Conservation (phyloP, 2,329 filamentous ascomycete species). For the Aciculosporium take region DNA sequence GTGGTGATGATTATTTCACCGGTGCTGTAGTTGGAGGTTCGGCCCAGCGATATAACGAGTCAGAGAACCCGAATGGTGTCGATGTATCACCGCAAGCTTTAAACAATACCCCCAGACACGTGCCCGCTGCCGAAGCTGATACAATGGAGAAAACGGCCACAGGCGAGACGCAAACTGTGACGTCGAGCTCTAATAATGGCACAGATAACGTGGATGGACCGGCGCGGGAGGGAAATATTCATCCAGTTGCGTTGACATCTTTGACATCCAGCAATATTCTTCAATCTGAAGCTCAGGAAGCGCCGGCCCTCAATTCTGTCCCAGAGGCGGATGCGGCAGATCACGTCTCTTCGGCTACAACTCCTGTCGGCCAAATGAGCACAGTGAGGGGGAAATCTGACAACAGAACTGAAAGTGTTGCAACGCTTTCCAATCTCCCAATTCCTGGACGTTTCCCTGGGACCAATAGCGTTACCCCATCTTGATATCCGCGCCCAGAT, state of each 20-base stretch:
- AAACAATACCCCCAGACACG: neutral
- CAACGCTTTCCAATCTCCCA: conserved; percentile 50
- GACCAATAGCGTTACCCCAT: conserved; percentile 24
- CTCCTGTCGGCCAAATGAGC: conserved; percentile 2
- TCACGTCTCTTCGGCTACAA: conserved; percentile 4
- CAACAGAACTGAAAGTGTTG: conserved; percentile 28
- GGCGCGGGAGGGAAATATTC: conserved; percentile 4
- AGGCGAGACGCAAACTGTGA: neutral
- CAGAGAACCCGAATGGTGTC: neutral
- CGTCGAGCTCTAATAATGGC: neutral
- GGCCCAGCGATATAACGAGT: conserved; percentile 8
- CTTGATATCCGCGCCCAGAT: conserved; percentile 5
- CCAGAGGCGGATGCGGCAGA: conserved; percentile 9
- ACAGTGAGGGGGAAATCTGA: conserved; percentile 13
- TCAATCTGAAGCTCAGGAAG: conserved; percentile 12
- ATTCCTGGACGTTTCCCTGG: conserved; percentile 54
- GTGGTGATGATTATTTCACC: conserved; percentile 8
- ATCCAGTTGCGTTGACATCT: conserved; percentile 7
- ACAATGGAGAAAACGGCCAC: neutral
- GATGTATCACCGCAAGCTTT: neutral
- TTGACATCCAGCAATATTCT: conserved; percentile 8
- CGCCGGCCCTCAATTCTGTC: conserved; percentile 8
- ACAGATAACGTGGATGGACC: conserved; percentile 8
- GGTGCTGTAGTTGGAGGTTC: conserved; percentile 9
- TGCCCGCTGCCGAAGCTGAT: neutral